Conservation (phyloP, 805 yeast genomes). For the Kazachstania taianensis region DNA sequence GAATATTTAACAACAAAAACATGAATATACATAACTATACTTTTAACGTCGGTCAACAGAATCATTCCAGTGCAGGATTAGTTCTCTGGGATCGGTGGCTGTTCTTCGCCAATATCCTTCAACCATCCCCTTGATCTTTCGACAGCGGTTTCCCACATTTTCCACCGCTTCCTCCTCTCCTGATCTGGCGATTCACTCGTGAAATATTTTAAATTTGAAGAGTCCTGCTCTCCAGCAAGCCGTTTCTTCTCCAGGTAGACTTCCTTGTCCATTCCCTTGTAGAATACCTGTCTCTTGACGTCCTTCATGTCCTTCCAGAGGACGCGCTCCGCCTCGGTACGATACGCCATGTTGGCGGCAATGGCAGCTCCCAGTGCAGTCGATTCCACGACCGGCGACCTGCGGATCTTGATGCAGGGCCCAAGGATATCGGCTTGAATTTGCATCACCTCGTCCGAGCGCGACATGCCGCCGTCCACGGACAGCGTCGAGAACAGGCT, state of each 20-base stretch:
- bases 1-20: no score
- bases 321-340: conserved; percentile 42
- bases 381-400: conserved; percentile 80
- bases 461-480: conserved; percentile 94
- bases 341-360: conserved; percentile 69
- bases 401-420: conserved; percentile 67
- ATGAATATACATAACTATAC: no score
- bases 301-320: conserved; percentile 73
- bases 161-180: conserved; percentile 56
- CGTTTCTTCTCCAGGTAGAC: no score
- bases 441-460: conserved; percentile 84
- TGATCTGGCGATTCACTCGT: conserved; percentile 39
- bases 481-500: conserved; percentile 47
- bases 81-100: background rate
- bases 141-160: conserved; percentile 77
- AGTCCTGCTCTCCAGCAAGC: conserved; percentile 13
- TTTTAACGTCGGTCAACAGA: no score
- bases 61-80: no score
- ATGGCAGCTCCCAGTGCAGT: conserved; percentile 95
- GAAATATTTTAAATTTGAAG: conserved; percentile 28
- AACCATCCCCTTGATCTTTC: conserved; percentile 79
- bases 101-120: conserved; percentile 11
- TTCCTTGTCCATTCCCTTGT: conserved; percentile 53
- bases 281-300: conserved; percentile 81
- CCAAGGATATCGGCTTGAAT: conserved; percentile 90